phyloP scores from a whole-genome alignment of 257 asterid genomes.

The Asclepias syriaca region DNA sequence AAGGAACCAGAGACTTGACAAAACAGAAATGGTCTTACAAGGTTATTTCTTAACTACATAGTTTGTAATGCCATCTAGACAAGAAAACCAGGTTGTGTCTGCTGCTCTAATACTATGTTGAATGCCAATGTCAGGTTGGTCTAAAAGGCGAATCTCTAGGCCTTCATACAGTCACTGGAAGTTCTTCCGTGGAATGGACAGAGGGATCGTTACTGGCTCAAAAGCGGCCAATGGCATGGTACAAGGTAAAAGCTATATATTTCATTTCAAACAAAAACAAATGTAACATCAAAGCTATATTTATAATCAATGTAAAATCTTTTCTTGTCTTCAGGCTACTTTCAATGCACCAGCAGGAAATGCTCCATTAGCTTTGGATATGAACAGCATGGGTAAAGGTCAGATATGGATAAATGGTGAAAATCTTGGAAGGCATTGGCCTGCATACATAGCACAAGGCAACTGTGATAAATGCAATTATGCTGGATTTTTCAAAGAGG shows the following conservation, averaged over 20 bases:
- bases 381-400: conserved; percentile 93
- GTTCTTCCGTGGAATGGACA: conserved; percentile 73
- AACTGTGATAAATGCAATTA: conserved; percentile 63
- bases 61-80: neutral
- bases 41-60: conserved; percentile 32
- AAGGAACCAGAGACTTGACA: conserved; percentile 73
- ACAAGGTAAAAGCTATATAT: conserved; percentile 53
- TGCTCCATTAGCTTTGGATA: conserved; percentile 74
- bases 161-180: conserved; percentile 50
- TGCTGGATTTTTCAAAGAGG: conserved; percentile 66
- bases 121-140: conserved; percentile 49
- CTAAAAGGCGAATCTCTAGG: conserved; percentile 63
- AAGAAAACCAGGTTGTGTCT: neutral
- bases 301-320: neutral
- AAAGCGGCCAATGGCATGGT: conserved; percentile 92
- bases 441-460: conserved; percentile 69
- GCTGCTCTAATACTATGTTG: neutral
- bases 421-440: conserved; percentile 91
- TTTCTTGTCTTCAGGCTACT: conserved; percentile 37
- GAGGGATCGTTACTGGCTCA: conserved; percentile 53
- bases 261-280: neutral
- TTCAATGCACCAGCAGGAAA: conserved; percentile 73
- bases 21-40: conserved; percentile 79
- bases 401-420: conserved; percentile 87
- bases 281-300: neutral